Percentiles rank a stretch among this genome's conserved stretches.
These are phyloP conservation scores for Ophiosphaerella narmari DNA, from an alignment of 2,329 filamentous ascomycete genomes.

Conservation along the genomic window DNA sequence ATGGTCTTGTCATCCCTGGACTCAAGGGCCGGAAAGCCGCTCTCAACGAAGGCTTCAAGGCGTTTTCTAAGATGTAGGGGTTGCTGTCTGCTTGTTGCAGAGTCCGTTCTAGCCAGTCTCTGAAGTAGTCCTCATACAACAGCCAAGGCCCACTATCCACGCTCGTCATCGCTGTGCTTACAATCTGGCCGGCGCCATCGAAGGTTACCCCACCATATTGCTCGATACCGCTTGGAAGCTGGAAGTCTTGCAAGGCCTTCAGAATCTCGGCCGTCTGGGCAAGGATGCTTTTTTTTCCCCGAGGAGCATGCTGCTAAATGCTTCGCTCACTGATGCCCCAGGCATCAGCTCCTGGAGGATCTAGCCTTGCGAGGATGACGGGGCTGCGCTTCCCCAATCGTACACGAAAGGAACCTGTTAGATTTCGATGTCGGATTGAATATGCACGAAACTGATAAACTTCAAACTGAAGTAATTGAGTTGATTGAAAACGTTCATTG, in stretches of 20 bases:
- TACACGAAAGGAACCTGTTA: constrained; percentile 39
- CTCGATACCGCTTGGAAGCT: constrained; percentile 37
- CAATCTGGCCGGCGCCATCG: constrained; percentile 33
- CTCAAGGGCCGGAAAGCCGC: no score
- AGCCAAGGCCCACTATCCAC: constrained; percentile 39
- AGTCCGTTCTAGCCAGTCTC: constrained; percentile 26
- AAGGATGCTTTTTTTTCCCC: constrained; percentile 32
- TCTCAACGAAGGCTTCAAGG: no score
- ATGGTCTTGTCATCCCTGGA: no score
- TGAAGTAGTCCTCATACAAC: constrained; percentile 33
- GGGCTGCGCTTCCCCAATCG: constrained; percentile 32
- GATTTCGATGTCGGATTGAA: no score
- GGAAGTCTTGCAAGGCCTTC: constrained; percentile 37
- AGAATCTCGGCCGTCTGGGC: constrained; percentile 39
- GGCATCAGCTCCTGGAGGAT: constrained; percentile 43
- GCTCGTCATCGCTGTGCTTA: constrained; percentile 40
- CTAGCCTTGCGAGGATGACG: constrained; percentile 25
- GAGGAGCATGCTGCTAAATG: constrained; percentile 25
- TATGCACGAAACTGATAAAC: no score
- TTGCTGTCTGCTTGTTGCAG: constrained; percentile 32
- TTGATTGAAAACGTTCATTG: no score
- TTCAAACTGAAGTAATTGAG: no score
- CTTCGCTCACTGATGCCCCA: constrained; percentile 25
- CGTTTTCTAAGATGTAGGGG: constrained; percentile 16
- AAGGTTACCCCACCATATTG: constrained; percentile 41